Evolutionary conservation across 108 stramenopile species (phyloP), one percentile per base, ranked within the genome.

Genomic region (Cyclotella cryptica): DNA sequence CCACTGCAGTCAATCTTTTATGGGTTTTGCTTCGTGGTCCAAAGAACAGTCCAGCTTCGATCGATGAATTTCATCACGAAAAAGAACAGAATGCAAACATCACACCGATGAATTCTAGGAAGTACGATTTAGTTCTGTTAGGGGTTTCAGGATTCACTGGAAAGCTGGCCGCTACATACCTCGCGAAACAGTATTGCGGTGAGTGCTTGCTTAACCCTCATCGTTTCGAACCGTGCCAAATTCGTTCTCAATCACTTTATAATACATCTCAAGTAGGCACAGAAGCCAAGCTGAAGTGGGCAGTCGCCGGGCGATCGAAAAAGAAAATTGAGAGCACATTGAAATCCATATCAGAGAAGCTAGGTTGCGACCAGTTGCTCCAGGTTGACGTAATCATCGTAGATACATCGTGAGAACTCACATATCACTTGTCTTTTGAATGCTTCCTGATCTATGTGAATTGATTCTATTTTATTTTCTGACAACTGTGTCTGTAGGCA

Each of bases 71-170:
- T 35, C 13, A 10, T 14, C 21, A 26, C 46, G 65, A 27, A 5
- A 47, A 7, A 1, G 65, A 47, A 13, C 4, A 45, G 17, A 14
- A 26, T 46, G 3, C 15, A 28, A 22, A 85, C 10, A 71, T 88
- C 40, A 77, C 76, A 22, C 75, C 84, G 45, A 65, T 64, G n/a
- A 39, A 71, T 19, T 66, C 88, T 28, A 86, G 90, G 21, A 81
- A 69, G 26, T 92, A 92, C 68, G 96, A 97, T 84, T 35, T 97
- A 17, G 87, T 95, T 1, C 55, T 97, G 9, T 79, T 92, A 62
- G 97, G 97, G 44, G 94, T 90, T 10, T 95, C 93, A 14, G 97
- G 97, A 19, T 97, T 94, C 78, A 93, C 93, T 13, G 97, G 97
- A 52, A 61, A 69, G 24, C 71, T 96, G 55, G 93, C 93, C 11